Percentiles rank a stretch among this genome's conserved stretches.
Conservation (phyloP, 345 rosid species). For the Melastoma malabathricum region DNA sequence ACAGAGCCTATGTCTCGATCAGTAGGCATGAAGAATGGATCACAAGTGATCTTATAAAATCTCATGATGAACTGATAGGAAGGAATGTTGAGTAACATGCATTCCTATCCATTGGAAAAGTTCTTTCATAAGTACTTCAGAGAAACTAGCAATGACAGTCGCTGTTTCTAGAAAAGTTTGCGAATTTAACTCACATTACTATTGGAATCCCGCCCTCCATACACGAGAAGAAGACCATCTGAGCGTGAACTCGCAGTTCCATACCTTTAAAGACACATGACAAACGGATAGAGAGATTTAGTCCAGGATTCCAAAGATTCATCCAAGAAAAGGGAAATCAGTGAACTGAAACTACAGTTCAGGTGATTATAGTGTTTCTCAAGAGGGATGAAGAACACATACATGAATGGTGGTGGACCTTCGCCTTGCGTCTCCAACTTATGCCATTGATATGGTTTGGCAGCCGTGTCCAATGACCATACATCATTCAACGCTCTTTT, state of each 20-base stretch:
- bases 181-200: constrained; percentile 57
- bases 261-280: constrained; percentile 35
- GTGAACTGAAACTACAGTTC: no score
- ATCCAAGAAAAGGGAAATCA: no score
- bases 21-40: no score
- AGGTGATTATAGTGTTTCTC: not conserved
- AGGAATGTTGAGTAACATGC: no score
- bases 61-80: no score
- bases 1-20: no score
- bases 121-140: no score
- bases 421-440: constrained; percentile 99
- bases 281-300: no score
- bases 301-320: no score
- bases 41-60: no score
- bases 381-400: constrained; percentile 10
- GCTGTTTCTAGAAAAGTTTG: not conserved
- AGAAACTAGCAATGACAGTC: no score
- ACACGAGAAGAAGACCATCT: constrained; percentile 96
- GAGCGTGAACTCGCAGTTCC: constrained; percentile 99
- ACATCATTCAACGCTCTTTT: constrained; percentile 96
- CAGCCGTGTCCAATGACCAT: constrained; percentile 99
- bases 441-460: constrained; percentile 99
- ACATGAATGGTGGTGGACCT: constrained; percentile 99
- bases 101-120: no score
- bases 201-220: constrained; percentile 95